Conservation (phyloP, 352 stramenopile genomes). For the Phytophthora lateralis region DNA sequence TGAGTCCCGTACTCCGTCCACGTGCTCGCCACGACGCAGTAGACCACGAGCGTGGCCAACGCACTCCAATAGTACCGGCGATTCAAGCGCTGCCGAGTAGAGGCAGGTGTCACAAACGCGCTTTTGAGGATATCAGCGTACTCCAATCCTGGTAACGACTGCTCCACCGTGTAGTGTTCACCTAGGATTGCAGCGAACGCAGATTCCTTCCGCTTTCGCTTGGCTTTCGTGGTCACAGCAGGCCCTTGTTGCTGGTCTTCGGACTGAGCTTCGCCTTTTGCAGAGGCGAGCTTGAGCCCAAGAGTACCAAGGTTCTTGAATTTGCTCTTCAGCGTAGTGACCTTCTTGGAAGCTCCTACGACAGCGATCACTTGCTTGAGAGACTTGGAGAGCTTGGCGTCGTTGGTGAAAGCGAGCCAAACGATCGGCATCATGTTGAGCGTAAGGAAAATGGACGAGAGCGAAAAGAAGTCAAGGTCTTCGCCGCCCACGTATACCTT, state of each 20-base stretch:
- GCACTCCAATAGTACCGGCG: constrained; percentile 56
- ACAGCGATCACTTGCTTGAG: constrained; percentile 80
- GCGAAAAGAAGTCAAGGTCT: constrained; percentile 77
- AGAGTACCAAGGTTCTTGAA: constrained; percentile 85
- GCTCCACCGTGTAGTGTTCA: constrained; percentile 80
- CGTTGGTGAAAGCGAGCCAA: constrained; percentile 91
- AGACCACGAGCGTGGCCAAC: constrained; percentile 54
- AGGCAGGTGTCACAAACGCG: constrained; percentile 69
- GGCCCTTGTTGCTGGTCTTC: constrained; percentile 11
- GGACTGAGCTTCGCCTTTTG: constrained; percentile 39
- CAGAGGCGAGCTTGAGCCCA: constrained; percentile 70
- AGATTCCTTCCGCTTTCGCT: constrained; percentile 58
- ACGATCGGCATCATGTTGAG: constrained; percentile 92
- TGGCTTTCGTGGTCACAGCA: constrained; percentile 5
- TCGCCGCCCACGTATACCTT: constrained; percentile 71
- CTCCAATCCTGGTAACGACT: constrained; percentile 72
- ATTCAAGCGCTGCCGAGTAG: constrained; percentile 57
- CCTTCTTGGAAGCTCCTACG: constrained; percentile 78
- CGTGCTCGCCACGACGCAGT: constrained; percentile 59
- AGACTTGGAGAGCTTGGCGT: constrained; percentile 85
- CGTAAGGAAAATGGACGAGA: constrained; percentile 81
- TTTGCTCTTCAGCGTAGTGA: constrained; percentile 76
- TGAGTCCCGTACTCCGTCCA: constrained; percentile 68
- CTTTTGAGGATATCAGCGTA: constrained; percentile 81
- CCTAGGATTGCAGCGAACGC: constrained; percentile 79